phyloP scores from a whole-genome alignment of 176 grass and related monocot species.

The Chloris gayana region DNA sequence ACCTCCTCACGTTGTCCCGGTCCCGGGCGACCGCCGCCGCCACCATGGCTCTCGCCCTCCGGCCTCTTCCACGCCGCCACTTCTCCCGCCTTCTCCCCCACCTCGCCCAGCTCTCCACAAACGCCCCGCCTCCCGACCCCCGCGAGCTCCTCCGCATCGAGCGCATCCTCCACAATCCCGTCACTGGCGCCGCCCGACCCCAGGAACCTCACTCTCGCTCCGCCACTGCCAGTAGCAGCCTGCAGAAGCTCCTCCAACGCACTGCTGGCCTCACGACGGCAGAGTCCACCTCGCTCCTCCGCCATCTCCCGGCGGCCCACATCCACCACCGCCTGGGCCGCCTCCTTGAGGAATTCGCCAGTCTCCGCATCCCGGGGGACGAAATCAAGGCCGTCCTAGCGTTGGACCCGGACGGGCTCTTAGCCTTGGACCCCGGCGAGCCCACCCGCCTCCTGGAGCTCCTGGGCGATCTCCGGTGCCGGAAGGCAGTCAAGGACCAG shows the following conservation, averaged over 20 bases:
- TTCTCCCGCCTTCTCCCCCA: neutral
- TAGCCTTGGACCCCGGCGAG: conserved; percentile 70
- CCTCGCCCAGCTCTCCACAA: conserved; percentile 16
- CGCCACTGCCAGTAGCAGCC: neutral
- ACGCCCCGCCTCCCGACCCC: neutral
- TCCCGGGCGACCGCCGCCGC: neutral
- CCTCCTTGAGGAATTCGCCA: conserved; percentile 61
- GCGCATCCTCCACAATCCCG: conserved; percentile 39
- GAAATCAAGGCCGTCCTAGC: conserved; percentile 52
- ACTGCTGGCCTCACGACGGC: neutral
- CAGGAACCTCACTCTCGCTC: neutral
- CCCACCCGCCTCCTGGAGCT: conserved; percentile 53
- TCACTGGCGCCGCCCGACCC: neutral
- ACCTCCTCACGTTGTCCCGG: neutral
- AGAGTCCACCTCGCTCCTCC: conserved; percentile 32
- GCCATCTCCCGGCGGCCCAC: neutral
- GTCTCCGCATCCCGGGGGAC: conserved; percentile 40
- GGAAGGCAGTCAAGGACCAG: conserved; percentile 47
- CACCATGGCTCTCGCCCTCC: conserved; percentile 31
- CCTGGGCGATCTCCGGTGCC: conserved; percentile 66
- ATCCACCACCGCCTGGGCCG: conserved; percentile 14
- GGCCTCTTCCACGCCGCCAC: neutral
- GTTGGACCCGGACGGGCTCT: conserved; percentile 50
- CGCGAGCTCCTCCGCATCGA: conserved; percentile 58
- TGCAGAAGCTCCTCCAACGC: conserved; percentile 3